Percentiles rank a stretch among this genome's conserved stretches.
Conservation (phyloP, 768 basidiomycete genomes). For the Panaeolus papilionaceus region DNA sequence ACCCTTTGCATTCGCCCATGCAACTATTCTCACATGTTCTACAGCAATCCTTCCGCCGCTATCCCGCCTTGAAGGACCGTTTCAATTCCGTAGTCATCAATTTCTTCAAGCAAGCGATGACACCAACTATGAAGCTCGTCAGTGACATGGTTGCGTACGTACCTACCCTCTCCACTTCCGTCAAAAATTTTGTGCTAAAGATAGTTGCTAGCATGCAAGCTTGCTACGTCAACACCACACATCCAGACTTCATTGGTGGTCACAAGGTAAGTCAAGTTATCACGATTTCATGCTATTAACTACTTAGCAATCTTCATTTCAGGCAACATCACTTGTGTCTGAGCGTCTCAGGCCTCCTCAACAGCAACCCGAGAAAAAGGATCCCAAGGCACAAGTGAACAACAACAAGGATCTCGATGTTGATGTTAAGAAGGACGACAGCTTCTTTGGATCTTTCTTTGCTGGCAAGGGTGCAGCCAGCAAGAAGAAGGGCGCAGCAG, state of each 20-base stretch:
- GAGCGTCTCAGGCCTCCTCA: constrained; percentile 75
- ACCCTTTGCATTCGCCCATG: neutral
- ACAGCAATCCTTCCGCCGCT: constrained; percentile 95
- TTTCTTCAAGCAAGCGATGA: constrained; percentile 96
- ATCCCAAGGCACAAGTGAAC: constrained; percentile 70
- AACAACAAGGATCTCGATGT: constrained; percentile 96
- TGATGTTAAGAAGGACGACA: constrained; percentile 86
- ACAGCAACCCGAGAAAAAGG: constrained; percentile 69
- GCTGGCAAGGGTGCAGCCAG: constrained; percentile 71
- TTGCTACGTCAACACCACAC: constrained; percentile 98
- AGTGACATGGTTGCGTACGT: constrained; percentile 89
- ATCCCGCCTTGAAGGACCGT: constrained; percentile 94
- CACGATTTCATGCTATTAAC: constrained; percentile 15
- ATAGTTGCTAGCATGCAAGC: constrained; percentile 83
- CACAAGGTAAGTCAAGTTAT: constrained; percentile 65
- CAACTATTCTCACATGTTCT: constrained; percentile 16
- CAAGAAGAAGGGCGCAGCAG: constrained; percentile 60
- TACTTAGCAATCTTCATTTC: constrained; percentile 6
- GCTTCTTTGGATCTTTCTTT: constrained; percentile 95
- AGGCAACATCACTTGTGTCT: constrained; percentile 89
- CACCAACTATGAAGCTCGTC: constrained; percentile 94
- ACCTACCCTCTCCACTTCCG: constrained; percentile 24
- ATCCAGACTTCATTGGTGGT: constrained; percentile 97
- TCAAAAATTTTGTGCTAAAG: neutral
- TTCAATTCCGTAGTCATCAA: constrained; percentile 96